phyloP scores from a whole-genome alignment of 2,329 filamentous ascomycete species.

The Penicillium sp. region DNA sequence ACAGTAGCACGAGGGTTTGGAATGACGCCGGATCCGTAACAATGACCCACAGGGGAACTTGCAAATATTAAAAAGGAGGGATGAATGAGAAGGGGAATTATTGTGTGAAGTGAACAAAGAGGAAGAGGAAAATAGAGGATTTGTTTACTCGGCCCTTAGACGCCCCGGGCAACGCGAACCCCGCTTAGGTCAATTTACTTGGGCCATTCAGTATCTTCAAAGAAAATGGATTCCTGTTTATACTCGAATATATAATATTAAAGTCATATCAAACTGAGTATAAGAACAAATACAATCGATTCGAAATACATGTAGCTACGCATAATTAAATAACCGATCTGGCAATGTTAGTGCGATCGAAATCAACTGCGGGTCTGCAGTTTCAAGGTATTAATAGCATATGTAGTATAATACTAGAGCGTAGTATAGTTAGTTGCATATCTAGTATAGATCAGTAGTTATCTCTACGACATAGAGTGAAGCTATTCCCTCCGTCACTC shows the following conservation, averaged over 20 bases:
- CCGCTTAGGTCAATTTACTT: constrained; percentile 1
- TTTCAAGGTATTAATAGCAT: constrained; percentile 2
- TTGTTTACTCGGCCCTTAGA: constrained; percentile 8
- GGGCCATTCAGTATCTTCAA: neutral
- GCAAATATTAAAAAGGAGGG: neutral
- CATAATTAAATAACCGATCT: neutral
- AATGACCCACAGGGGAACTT: neutral
- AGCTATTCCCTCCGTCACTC: neutral
- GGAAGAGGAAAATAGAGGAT: constrained; percentile 1
- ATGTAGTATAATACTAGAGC: neutral
- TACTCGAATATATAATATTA: neutral
- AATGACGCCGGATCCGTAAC: constrained; percentile 11
- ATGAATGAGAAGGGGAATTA: neutral
- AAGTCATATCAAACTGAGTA: too few relatives aligned
- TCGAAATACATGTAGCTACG: neutral
- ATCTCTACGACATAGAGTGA: neutral
- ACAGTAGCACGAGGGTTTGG: constrained; percentile 4
- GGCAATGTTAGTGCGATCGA: constrained; percentile 1
- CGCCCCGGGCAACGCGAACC: constrained; percentile 11
- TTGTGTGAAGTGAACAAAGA: neutral
- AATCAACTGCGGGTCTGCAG: constrained; percentile 7
- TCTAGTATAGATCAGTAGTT: neutral
- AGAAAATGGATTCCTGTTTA: neutral
- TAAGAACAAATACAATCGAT: neutral
- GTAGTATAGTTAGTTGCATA: neutral